Conservation (phyloP, 179 eudicot genomes). For the Spergularia azorica region DNA sequence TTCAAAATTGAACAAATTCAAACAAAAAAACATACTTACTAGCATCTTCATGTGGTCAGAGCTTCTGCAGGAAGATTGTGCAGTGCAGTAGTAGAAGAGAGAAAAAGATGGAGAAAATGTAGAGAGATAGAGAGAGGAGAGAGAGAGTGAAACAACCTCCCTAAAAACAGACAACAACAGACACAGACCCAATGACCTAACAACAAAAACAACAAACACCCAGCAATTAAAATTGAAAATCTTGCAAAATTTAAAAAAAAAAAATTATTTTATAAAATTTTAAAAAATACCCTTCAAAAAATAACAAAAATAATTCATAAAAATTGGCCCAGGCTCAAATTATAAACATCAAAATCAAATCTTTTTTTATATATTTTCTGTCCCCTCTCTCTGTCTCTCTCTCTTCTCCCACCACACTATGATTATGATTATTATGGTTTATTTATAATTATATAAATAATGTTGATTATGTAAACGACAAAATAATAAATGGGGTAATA, state of each 20-base stretch:
- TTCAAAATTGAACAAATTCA: not conserved
- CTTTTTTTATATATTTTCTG: not conserved
- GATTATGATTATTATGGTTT: slow-evolving; percentile 22
- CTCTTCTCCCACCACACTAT: slow-evolving; percentile 8
- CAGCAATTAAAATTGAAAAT: too few species aligned
- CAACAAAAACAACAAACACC: slow-evolving; percentile 3
- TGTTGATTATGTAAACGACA: slow-evolving; percentile 45
- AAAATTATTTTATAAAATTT: too few species aligned
- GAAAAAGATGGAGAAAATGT: not conserved
- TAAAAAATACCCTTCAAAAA: not conserved
- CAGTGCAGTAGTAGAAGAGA: slow-evolving; percentile 17
- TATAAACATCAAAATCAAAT: slow-evolving; percentile 20
- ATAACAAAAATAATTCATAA: slow-evolving; percentile 6
- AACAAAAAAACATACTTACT: slow-evolving; percentile 50
- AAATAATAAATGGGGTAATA: slow-evolving; percentile 36
- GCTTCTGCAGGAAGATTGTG: slow-evolving; percentile 33
- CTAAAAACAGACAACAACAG: slow-evolving; percentile 34
- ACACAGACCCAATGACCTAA: slow-evolving; percentile 47
- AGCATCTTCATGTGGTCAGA: slow-evolving; percentile 51
- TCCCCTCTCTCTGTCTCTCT: not conserved
- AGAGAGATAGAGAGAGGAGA: not conserved
- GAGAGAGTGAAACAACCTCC: slow-evolving; percentile 25
- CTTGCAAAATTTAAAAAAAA: too few species aligned
- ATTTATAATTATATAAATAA: slow-evolving; percentile 13
- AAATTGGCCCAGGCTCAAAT: not conserved